These are phyloP conservation scores for Globisporangium barbulae DNA, from an alignment of 352 stramenopile species.

Conservation along the genomic window DNA sequence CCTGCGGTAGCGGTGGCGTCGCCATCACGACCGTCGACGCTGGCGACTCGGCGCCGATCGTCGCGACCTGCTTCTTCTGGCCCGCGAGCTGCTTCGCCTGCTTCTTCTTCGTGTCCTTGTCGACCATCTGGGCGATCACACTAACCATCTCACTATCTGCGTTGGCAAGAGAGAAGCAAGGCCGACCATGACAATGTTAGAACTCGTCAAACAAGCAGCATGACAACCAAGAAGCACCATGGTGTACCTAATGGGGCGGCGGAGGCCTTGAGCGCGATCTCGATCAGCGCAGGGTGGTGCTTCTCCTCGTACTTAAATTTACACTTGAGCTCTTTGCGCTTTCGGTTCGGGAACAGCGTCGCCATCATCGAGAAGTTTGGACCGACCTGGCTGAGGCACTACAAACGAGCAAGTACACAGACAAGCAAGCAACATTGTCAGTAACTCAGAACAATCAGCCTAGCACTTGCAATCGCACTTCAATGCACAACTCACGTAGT, in stretches of 20 bases:
- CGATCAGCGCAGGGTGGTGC: slow-evolving; percentile 64
- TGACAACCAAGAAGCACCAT: not conserved
- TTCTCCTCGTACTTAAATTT: slow-evolving; percentile 90
- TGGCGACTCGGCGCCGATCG: slow-evolving; percentile 20
- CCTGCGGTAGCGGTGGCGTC: slow-evolving; percentile 28
- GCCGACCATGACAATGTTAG: not conserved
- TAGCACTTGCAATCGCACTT: not conserved
- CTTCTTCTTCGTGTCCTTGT: slow-evolving; percentile 67
- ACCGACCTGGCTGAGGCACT: slow-evolving; percentile 80
- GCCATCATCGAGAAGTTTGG: slow-evolving; percentile 88
- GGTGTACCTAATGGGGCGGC: slow-evolving; percentile 48
- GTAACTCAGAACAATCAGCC: slow-evolving; percentile 1
- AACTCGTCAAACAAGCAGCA: not conserved
- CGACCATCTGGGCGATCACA: slow-evolving; percentile 74
- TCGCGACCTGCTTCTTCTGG: slow-evolving; percentile 27
- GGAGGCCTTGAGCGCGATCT: slow-evolving; percentile 75
- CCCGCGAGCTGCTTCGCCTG: slow-evolving; percentile 30
- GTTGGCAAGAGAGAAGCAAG: not conserved
- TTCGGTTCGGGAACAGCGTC: slow-evolving; percentile 77
- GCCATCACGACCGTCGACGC: slow-evolving; percentile 19
- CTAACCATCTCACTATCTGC: slow-evolving; percentile 78
- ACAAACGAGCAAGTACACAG: not conserved
- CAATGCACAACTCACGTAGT: slow-evolving; percentile 49
- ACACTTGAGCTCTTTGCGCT: slow-evolving; percentile 81
- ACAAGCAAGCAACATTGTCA: not conserved